Evolutionary conservation across 768 basidiomycete genomes (phyloP).

Genomic region (Phylloporus rhodoxanthus): DNA sequence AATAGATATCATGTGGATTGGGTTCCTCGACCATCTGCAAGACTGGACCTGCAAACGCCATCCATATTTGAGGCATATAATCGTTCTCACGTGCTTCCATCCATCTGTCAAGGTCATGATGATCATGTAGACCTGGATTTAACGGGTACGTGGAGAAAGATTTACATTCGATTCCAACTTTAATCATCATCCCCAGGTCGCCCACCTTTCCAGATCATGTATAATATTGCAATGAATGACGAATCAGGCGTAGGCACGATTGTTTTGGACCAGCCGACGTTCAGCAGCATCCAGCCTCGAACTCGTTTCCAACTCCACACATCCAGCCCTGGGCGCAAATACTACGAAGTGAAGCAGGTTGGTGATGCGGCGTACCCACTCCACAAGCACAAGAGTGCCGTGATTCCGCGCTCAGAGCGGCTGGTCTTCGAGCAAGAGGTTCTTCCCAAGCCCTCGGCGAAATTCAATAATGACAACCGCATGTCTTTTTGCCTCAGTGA

Average conservation of each 20-base stretch:
- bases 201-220: constrained; percentile 91
- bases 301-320: constrained; percentile 81
- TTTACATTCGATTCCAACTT: neutral
- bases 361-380: constrained; percentile 83
- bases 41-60: constrained; percentile 52
- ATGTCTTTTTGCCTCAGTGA: constrained; percentile 76
- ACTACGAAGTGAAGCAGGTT: constrained; percentile 86
- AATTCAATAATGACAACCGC: constrained; percentile 62
- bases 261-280: constrained; percentile 68
- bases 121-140: constrained; percentile 84
- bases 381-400: constrained; percentile 52
- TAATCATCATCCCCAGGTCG: constrained; percentile 45
- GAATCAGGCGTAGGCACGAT: constrained; percentile 65
- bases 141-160: constrained; percentile 42
- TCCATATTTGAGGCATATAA: constrained; percentile 58
- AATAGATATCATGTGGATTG: constrained; percentile 68
- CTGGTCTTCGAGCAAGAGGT: constrained; percentile 85
- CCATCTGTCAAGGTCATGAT: constrained; percentile 77
- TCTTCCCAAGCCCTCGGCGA: constrained; percentile 70
- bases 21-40: constrained; percentile 73
- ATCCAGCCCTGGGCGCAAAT: constrained; percentile 69
- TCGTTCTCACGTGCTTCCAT: constrained; percentile 65
- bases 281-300: constrained; percentile 78
- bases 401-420: constrained; percentile 64
- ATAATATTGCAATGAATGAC: constrained; percentile 69